phyloP scores from a whole-genome alignment of 768 basidiomycete species.

The Amanita pallidorosea region DNA sequence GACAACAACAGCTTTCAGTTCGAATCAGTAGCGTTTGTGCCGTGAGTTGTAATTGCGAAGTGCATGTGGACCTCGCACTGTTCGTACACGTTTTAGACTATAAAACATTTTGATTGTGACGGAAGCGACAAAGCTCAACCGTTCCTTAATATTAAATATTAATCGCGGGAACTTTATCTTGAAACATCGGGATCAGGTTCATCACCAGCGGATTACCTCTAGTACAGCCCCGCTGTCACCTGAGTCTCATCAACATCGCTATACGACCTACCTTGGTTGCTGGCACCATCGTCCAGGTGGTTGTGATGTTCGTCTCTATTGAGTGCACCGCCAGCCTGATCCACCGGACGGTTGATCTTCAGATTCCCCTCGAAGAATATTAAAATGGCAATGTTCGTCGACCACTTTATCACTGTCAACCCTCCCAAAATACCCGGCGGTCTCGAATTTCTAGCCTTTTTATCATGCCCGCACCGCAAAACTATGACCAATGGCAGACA shows the following conservation, averaged over 20 bases:
- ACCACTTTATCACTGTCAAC: neutral
- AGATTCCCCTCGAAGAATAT: neutral
- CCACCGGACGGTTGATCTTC: neutral
- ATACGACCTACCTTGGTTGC: neutral
- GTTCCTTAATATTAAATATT: too few species aligned
- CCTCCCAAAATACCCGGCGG: neutral
- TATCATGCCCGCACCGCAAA: slow-evolving; percentile 25
- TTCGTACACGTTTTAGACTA: too few species aligned
- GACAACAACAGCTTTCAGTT: neutral
- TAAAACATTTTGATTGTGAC: too few species aligned
- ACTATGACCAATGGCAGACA: slow-evolving; percentile 22
- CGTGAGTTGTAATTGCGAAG: too few species aligned
- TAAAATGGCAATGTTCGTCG: neutral
- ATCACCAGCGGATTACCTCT: neutral
- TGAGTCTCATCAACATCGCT: neutral
- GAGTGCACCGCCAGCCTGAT: slow-evolving; percentile 1
- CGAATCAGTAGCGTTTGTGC: neutral
- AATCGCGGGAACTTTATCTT: neutral
- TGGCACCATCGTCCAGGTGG: neutral
- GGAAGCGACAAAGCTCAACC: too few species aligned
- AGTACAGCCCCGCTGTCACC: neutral
- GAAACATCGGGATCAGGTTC: neutral
- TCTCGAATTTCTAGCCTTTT: neutral
- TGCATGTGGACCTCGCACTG: too few species aligned
- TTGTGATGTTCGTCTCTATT: neutral